Percentiles rank a stretch among this genome's conserved stretches.
Evolutionary conservation across 192 early-diverging fungal genomes (phyloP).

Genomic region (Backusella psychrophila): DNA sequence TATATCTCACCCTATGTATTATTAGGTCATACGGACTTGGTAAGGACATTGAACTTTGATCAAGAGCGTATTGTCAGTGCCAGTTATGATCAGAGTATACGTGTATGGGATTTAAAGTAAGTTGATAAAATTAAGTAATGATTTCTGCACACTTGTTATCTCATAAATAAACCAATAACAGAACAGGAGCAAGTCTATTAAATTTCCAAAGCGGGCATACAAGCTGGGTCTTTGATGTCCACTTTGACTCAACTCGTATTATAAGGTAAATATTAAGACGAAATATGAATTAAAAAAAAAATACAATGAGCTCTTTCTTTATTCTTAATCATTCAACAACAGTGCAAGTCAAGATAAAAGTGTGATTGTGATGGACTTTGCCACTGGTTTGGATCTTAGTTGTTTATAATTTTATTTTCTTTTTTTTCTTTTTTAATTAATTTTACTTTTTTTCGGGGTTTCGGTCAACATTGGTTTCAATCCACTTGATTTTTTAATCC

Average conservation of each 20-base stretch:
- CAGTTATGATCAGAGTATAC: slow-evolving; percentile 91
- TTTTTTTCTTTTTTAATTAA: neutral
- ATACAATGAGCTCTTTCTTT: neutral
- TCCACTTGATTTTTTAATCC: slow-evolving; percentile 1
- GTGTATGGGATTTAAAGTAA: slow-evolving; percentile 86
- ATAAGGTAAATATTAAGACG: slow-evolving; percentile 53
- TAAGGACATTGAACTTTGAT: slow-evolving; percentile 87
- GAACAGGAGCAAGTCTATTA: slow-evolving; percentile 71
- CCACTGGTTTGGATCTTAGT: slow-evolving; percentile 33
- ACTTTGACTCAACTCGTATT: slow-evolving; percentile 77
- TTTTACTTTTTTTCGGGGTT: slow-evolving; percentile 3
- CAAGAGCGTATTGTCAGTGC: slow-evolving; percentile 74
- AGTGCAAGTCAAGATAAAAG: slow-evolving; percentile 45
- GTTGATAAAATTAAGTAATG: neutral
- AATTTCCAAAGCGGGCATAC: slow-evolving; percentile 78
- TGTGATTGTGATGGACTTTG: slow-evolving; percentile 43
- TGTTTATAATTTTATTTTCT: neutral
- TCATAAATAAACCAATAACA: neutral
- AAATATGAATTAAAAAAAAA: neutral
- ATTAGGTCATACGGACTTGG: slow-evolving; percentile 65
- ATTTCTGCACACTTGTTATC: neutral
- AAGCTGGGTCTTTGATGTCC: slow-evolving; percentile 97
- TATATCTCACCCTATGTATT: too few species aligned
- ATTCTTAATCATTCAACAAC: slow-evolving; percentile 3
- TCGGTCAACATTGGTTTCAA: slow-evolving; percentile 3